Conservation (phyloP, 1,284 basidiomycete species). For the Athelia sp. region DNA sequence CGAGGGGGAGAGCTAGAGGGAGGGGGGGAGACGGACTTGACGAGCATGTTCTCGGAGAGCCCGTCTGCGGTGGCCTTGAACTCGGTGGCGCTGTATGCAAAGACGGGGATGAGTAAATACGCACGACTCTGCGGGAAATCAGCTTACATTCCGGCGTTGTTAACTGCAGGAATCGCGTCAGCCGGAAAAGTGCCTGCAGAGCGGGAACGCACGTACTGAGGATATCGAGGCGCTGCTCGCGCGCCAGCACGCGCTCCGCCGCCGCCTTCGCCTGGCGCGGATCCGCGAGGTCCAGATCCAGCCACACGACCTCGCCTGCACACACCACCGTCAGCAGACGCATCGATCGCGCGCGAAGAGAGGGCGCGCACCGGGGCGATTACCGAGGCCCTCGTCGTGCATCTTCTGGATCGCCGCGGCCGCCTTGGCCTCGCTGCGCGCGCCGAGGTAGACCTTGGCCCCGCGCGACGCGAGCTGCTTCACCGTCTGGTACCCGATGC, state of each 20-base stretch:
- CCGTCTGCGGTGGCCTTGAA: not conserved
- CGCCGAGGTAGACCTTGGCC: slow-evolving; percentile 14
- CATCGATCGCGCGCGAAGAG: not conserved
- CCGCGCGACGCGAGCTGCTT: slow-evolving; percentile 11
- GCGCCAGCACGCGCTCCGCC: too few species aligned
- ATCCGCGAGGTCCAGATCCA: too few species aligned
- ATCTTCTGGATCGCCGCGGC: slow-evolving; percentile 6
- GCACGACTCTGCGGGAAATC: slow-evolving; percentile 13
- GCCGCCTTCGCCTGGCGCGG: too few species aligned
- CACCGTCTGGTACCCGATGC: slow-evolving; percentile 13
- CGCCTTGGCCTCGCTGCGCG: slow-evolving; percentile 10
- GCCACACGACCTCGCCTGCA: too few species aligned
- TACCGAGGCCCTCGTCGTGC: slow-evolving; percentile 4
- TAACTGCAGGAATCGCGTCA: slow-evolving; percentile 28
- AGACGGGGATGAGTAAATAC: too few species aligned
- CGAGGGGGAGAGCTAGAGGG: too few species aligned
- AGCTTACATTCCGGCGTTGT: slow-evolving; percentile 46
- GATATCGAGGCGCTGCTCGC: too few species aligned
- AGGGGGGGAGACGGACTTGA: slow-evolving; percentile 32
- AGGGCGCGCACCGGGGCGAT: slow-evolving; percentile 4
- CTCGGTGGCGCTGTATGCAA: not conserved
- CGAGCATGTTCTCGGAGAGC: slow-evolving; percentile 32
- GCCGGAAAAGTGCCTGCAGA: too few species aligned
- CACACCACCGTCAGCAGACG: too few species aligned
- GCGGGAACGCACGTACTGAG: too few species aligned